Evolutionary conservation across 164 flowering plant genomes (phyloP), one percentile per base, ranked within the genome.

Genomic region (Euptelea pleiosperma): DNA sequence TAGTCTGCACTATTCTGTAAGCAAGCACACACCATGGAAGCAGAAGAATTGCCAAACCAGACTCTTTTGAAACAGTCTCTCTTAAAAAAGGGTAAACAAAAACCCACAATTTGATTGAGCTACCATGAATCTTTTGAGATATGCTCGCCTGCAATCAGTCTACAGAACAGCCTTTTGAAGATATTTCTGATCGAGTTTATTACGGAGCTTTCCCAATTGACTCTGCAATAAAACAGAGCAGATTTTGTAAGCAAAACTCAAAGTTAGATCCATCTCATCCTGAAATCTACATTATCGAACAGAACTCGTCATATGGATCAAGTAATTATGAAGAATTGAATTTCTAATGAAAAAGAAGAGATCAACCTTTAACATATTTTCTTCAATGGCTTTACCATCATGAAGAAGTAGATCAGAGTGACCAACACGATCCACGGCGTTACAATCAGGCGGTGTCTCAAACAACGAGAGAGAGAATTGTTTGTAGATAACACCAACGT

Each of bases 1-100:
- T 64, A 57, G 55, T 66, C 70, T 64, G 74, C 63, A 57, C 66
- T 66, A 70, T 73, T 69, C 62, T 58, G 70, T 49, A 66, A 55
- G 63, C 76, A 73, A 79, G 74, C 76, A 76, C 73, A 65, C 79
- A 76, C 78, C 53, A 79, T 62, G 54, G 73, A 70, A 68, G 70
- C 65, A 63, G 50, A 69, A 41, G 57, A 73, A 64, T 70, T 76
- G 68, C 63, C 61, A 72, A 62, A 73, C 71, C 63, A 68, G 70
- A 77, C 63, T 68, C 66, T 66, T n/a, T 47, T 39, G 71, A 65
- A 58, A 55, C 65, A 55, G 66, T 64, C 73, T 69, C 66, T 66
- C 55, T 44, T 36, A 60, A n/a, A n/a, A n/a, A n/a, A 34, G 55
- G 40, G 61, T 52, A 60, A 55, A 28, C 56, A 43, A 57, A 47